Evolutionary conservation across 2,329 filamentous ascomycete species (phyloP).

Genomic region (Mycosphaerella arachidis): DNA sequence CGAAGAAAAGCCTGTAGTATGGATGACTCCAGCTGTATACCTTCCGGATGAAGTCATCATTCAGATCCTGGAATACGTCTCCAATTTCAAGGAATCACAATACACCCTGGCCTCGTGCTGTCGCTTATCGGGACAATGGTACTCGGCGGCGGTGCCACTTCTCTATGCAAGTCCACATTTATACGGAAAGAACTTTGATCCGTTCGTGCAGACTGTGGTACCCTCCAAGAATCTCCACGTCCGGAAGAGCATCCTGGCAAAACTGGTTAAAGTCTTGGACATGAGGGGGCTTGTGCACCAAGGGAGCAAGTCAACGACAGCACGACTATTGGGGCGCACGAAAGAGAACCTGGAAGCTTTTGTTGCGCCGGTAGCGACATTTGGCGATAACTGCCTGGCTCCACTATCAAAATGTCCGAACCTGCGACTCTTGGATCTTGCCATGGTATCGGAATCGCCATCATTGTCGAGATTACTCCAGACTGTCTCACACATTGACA

Average conservation of each 20-base stretch:
- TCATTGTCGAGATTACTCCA: slow-evolving; percentile 48
- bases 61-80: slow-evolving; percentile 45
- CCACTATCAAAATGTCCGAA: slow-evolving; percentile 52
- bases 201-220: slow-evolving; percentile 53
- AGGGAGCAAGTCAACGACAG: slow-evolving; percentile 54
- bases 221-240: slow-evolving; percentile 48
- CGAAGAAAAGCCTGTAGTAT: slow-evolving; percentile 11
- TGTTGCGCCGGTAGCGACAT: slow-evolving; percentile 54
- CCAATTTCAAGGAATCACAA: slow-evolving; percentile 40
- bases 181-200: slow-evolving; percentile 48
- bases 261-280: slow-evolving; percentile 51
- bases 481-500: slow-evolving; percentile 44
- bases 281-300: slow-evolving; percentile 56
- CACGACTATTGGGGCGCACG: slow-evolving; percentile 52
- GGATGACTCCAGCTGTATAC: slow-evolving; percentile 32
- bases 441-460: slow-evolving; percentile 49
- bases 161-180: slow-evolving; percentile 53
- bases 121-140: slow-evolving; percentile 54
- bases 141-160: slow-evolving; percentile 46
- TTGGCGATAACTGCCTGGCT: slow-evolving; percentile 54
- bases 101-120: slow-evolving; percentile 48
- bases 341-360: slow-evolving; percentile 52
- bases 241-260: slow-evolving; percentile 45
- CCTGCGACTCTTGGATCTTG: slow-evolving; percentile 50
- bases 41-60: slow-evolving; percentile 54